Base-by-base conservation (phyloP, 306 rosid species). In the Trichosanthes cucumerina region DNA sequence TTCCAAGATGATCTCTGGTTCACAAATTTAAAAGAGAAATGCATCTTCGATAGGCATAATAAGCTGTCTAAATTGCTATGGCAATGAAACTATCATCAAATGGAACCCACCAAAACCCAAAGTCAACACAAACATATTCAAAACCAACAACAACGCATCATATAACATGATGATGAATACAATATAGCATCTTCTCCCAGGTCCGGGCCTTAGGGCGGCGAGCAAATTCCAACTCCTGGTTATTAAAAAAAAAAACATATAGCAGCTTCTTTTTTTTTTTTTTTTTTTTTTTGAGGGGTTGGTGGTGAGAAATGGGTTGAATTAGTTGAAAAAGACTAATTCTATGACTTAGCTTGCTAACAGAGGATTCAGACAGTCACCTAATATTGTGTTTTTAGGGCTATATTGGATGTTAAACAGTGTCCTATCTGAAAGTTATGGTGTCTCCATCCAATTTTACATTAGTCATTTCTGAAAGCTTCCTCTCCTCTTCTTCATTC, bases 1-100 rank as follows among this genome's bases (percentile, higher is more conserved):
- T 81, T 63, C 87, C 88, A 63, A 92, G 88, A 80, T 85, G 81
- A 58, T 91, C 97, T 79, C 99, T 92, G 92, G 49, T 79, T 33
- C 41, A 70, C 28, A 44, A 80, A 13, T 16, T 18, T 9, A 8
- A n/a, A 84, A 47, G 9, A 41, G 46, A 58, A 66, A 57, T 28
- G 39, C 62, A 68, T 70, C n/a, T 39, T 39, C 4, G 49, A 65
- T 65, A 65, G 49, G 21, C 70, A 63, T 63, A 63, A 63, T 63
- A 63, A 57, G 5, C 63, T 57, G 33, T 57, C 63, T 68, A 66
- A 38, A 65, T 49, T 44, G 36, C 49, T 15, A 46, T 38, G 34
- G 50, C 62, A 72, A 56, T 56, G 28, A 21, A 43, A 73, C 65
- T 44, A 41, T 70, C 53, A 41, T 70, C 53, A 43, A 70, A 70